A percentile compares a stretch with the other conserved stretches of the same genome.
Conservation (phyloP, 2,329 filamentous ascomycete genomes). For the Lachnellula willkommii region DNA sequence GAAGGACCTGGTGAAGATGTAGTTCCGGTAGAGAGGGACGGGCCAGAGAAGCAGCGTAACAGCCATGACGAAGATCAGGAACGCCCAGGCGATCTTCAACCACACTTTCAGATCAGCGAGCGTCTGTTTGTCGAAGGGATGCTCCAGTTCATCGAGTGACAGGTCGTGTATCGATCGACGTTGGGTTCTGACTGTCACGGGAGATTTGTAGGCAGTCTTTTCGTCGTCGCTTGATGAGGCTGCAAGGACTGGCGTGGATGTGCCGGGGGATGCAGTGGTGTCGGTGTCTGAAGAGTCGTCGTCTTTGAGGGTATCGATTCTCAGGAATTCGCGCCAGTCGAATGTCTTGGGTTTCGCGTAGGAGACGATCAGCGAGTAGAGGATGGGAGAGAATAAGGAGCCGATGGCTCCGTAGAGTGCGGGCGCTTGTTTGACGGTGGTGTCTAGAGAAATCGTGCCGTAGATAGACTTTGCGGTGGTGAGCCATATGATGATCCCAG, state of each 20-base stretch:
- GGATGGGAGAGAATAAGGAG: constrained; percentile 38
- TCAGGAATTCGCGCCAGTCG: constrained; percentile 38
- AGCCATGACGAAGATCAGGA: constrained; percentile 39
- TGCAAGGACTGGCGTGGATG: too few relatives aligned
- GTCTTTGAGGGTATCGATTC: constrained; percentile 42
- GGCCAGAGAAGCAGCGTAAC: constrained; percentile 45
- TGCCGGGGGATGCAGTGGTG: too few relatives aligned
- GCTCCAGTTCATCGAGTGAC: constrained; percentile 37
- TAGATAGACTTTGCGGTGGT: constrained; percentile 41
- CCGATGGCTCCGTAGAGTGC: constrained; percentile 50
- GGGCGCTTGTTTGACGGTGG: constrained; percentile 45
- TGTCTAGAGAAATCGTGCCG: constrained; percentile 42
- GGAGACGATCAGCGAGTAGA: constrained; percentile 45
- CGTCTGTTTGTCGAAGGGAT: constrained; percentile 38
- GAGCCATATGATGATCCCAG: constrained; percentile 49
- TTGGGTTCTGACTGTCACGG: too few relatives aligned
- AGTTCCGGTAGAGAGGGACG: constrained; percentile 45
- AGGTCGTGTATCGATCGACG: too few relatives aligned
- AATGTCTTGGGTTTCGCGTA: constrained; percentile 40
- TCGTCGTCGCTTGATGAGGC: too few relatives aligned
- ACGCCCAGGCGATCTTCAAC: constrained; percentile 37
- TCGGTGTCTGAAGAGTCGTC: background rate
- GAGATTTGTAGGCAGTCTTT: too few relatives aligned
- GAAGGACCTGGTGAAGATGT: constrained; percentile 44
- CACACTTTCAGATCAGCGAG: constrained; percentile 33